Percentiles rank a stretch among this genome's conserved stretches.
phyloP scores from a whole-genome alignment of 2,329 filamentous ascomycete species.

The Capronia americana region DNA sequence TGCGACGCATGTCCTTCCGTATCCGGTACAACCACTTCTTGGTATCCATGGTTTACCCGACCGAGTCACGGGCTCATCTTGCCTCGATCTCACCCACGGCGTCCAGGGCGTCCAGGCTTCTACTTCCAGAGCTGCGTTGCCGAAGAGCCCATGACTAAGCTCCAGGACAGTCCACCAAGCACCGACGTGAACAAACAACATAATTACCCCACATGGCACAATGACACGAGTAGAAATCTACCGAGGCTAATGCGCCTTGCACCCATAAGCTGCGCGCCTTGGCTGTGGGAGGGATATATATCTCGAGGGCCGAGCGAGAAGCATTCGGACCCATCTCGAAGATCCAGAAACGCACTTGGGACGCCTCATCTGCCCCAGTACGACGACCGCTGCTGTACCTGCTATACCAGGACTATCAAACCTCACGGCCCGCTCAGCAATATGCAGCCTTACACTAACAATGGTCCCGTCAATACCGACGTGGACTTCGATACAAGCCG shows the following conservation, averaged over 20 bases:
- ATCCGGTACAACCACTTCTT: background rate
- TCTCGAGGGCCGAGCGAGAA: background rate
- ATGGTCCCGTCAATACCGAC: conserved; percentile 32
- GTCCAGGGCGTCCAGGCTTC: background rate
- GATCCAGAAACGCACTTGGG: background rate
- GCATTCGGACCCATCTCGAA: background rate
- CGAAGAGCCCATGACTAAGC: background rate
- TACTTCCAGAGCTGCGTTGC: background rate
- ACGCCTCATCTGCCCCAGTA: background rate
- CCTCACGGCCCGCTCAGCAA: background rate
- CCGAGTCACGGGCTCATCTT: background rate
- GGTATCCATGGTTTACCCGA: background rate
- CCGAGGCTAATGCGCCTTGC: conserved; percentile 6
- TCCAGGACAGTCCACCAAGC: background rate
- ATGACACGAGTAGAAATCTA: conserved; percentile 1
- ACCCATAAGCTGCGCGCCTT: background rate
- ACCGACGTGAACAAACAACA: background rate
- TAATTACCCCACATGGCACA: background rate
- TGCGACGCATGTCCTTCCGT: background rate
- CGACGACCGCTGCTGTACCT: background rate
- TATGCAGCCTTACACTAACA: conserved; percentile 32
- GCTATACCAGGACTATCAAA: background rate
- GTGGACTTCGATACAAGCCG: conserved; percentile 30
- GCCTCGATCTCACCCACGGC: background rate
- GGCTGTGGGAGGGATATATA: background rate